Base-by-base conservation (phyloP, 352 stramenopile genomes). In the Phytopythium chamaehyphon region DNA sequence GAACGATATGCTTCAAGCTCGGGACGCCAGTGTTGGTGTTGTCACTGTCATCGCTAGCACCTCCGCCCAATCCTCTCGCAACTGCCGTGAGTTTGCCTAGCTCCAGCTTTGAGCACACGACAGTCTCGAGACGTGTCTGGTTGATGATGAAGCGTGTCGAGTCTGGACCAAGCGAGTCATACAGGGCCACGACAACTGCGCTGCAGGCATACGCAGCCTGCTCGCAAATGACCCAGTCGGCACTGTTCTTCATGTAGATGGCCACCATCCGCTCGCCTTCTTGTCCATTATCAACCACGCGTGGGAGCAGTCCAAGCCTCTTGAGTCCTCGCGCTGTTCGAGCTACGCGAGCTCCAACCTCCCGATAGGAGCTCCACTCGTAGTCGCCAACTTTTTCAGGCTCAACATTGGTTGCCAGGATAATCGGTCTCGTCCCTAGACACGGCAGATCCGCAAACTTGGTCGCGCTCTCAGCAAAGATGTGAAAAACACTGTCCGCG, bases 221-320 rank as follows among this genome's bases (percentile, higher is more conserved):
- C 56, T 99, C 96, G 1, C 73, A 78, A 28, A 99, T 64, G 12
- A 97, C 69, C 92, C 96, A 99, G 57, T 99, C 95, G 38, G 96
- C 83, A 14, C 81, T 96, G 64, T 99, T 99, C 63, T 94, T 97
- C 75, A 97, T 97, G 71, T 98, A 99, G 46, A 99, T 82, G 24
- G 77, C 93, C 16, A 98, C 47, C 57, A 96, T 88, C 28, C 69
- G 68, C 36, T 88, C 51, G 18, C 68, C 63, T 40, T 83, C 64
- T 7, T 73, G 55, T 3, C 54, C 65, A 8, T 24, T 21, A 8
- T 40, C 45, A 19, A 73, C 67, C 24, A 72, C 47, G 1, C 38
- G 48, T 6, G 72, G 67, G 16, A 90, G 39, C 21, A 90, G 54
- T 3, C 72, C 50, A 8, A 74, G 51, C 18, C 73, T 61, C 52